Evolutionary conservation across 2,329 filamentous ascomycete genomes (phyloP), one percentile per base, ranked within the genome.

Genomic region (Coniella vitis): DNA sequence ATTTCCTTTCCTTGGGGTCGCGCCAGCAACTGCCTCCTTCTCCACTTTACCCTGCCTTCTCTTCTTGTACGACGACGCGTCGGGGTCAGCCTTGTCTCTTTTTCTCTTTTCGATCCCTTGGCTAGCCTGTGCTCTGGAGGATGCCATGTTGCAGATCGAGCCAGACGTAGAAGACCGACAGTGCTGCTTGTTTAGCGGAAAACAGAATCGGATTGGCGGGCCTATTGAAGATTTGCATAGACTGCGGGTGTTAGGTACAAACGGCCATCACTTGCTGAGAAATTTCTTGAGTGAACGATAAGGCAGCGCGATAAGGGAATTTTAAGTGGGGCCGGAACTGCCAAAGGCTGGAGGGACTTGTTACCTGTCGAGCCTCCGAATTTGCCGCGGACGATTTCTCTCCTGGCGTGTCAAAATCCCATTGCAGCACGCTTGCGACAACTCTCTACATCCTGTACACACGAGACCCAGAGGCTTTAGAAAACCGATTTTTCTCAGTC

Each of bases 211-310:
- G 32, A 34, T 38, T 22, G 3, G 65, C 25, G 8, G 25, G 14
- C 25, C 14, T n/a, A n/a, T 13, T 17, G 16, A 17, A 34, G 16
- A 10, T 42, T 42, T 67, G 64, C 59, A 49, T 47, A 36, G 41
- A 49, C 57, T 51, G 66, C 44, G 40, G 39, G 43, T 35, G 41
- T 36, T 20, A 39, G 21, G 29, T 43, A 25, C 29, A 19, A 38
- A 40, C 43, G 40, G 38, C 10, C 34, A 37, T 32, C 48, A 17
- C 31, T 29, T 21, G 43, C 38, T 47, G 45, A 50, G 50, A 54
- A 53, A 54, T 54, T 52, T 52, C 50, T 45, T 34, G 44, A 31
- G 41, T 44, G 41, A n/a, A 52, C 48, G 48, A 53, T 51, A 52
- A 52, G 51, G 36, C 4, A 3, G 17, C 10, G 25, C 52, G 49